Percentiles rank a stretch among this genome's conserved stretches.
These are phyloP conservation scores for Elaeagnus macrophylla DNA, from an alignment of 306 rosid genomes.

Conservation along the genomic window DNA sequence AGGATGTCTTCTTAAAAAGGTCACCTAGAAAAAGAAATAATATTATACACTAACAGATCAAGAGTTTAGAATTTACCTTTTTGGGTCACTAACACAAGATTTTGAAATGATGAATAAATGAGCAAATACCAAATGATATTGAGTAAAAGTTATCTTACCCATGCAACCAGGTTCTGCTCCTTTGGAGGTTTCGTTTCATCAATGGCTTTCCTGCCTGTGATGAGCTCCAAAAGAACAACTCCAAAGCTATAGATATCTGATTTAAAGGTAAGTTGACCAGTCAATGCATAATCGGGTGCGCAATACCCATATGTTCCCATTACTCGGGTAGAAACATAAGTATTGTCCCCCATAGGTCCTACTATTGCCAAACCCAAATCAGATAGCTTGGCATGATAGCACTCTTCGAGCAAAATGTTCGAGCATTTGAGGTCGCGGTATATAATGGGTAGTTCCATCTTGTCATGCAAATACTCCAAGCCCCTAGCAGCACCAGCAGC, in stretches of 20 bases:
- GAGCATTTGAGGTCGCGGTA: conserved; percentile 82
- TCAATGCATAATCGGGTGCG: conserved; percentile 77
- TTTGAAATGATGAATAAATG: too few relatives aligned
- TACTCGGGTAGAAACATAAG: conserved; percentile 64
- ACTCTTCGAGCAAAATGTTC: conserved; percentile 74
- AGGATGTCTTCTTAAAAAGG: too few relatives aligned
- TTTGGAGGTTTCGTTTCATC: conserved; percentile 32
- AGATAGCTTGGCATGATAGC: conserved; percentile 65
- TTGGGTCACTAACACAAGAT: too few relatives aligned
- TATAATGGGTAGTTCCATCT: conserved; percentile 61
- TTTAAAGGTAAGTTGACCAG: conserved; percentile 76
- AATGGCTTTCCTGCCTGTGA: conserved; percentile 68
- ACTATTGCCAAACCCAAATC: conserved; percentile 90
- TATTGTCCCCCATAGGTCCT: conserved; percentile 66
- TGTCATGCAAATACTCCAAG: conserved; percentile 73
- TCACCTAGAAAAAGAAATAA: too few relatives aligned
- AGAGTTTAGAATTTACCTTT: too few relatives aligned
- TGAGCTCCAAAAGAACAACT: conserved; percentile 87
- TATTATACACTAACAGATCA: too few relatives aligned
- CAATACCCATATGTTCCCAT: conserved; percentile 89
- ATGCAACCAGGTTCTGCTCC: conserved; percentile 67
- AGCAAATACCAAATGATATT: background rate
- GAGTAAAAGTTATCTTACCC: conserved; percentile 45
- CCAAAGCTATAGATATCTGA: conserved; percentile 89
- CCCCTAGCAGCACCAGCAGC: conserved; percentile 77